Percentiles rank a stretch among this genome's conserved stretches.
These are phyloP conservation scores for Hysterium pulicare DNA, from an alignment of 2,329 filamentous ascomycete species.

Conservation along the genomic window DNA sequence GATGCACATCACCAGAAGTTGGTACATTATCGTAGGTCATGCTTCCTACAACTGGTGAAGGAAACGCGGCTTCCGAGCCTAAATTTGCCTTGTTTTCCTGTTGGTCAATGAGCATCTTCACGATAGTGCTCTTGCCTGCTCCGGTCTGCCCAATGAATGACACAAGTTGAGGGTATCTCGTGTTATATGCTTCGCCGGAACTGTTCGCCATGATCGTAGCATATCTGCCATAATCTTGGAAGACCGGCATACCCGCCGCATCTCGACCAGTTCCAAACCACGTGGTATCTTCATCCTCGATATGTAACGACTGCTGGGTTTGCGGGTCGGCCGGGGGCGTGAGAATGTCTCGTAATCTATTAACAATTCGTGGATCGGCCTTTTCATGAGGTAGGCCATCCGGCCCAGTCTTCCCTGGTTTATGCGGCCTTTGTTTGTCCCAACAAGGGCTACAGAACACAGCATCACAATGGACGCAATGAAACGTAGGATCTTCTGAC, in stretches of 20 bases:
- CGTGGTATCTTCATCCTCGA: constrained; percentile 15
- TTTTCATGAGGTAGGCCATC: constrained; percentile 17
- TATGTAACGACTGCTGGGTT: constrained; percentile 11
- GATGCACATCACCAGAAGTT: constrained; percentile 51
- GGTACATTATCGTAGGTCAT: constrained; percentile 38
- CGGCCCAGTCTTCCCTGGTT: constrained; percentile 5
- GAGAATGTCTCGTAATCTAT: constrained; percentile 10
- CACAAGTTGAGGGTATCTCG: constrained; percentile 22
- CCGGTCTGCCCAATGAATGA: constrained; percentile 47
- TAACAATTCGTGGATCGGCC: constrained; percentile 8
- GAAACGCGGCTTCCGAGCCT: constrained; percentile 15
- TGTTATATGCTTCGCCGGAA: not conserved
- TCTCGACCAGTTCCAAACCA: constrained; percentile 17
- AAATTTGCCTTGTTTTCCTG: constrained; percentile 3
- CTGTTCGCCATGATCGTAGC: constrained; percentile 8
- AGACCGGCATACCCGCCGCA: constrained; percentile 3
- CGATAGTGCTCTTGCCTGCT: constrained; percentile 50
- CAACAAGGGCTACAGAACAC: constrained; percentile 4
- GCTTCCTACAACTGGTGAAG: constrained; percentile 46
- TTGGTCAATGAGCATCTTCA: constrained; percentile 48
- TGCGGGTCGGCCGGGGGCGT: constrained; percentile 5
- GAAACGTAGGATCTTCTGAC: not conserved
- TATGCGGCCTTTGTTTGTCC: constrained; percentile 5
- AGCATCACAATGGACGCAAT: constrained; percentile 1
- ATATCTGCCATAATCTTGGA: constrained; percentile 15